Evolutionary conservation across 371 early-diverging fungal genomes (phyloP).

Genomic region (Nematocida minor): DNA sequence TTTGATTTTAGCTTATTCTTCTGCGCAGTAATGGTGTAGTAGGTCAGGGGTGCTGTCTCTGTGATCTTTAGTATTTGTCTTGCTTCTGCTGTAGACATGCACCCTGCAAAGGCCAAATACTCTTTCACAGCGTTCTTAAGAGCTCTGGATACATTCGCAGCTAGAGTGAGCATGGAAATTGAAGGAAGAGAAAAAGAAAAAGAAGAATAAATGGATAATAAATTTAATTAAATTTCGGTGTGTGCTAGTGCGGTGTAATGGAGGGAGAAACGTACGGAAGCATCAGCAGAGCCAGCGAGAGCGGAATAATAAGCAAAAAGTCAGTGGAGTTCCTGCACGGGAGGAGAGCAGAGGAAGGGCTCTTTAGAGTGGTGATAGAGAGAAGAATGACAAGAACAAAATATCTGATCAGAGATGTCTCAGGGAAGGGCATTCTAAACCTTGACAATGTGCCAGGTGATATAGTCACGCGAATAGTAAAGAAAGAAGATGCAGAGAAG

Average conservation of each 20-base stretch:
- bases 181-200: slow-evolving; percentile 1
- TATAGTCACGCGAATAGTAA: neutral
- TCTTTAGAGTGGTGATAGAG: slow-evolving; percentile 10
- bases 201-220: too few species aligned
- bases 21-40: neutral
- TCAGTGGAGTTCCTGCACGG: neutral
- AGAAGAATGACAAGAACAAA: neutral
- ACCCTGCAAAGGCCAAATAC: neutral
- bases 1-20: neutral
- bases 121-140: neutral
- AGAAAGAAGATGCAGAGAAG: neutral
- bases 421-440: slow-evolving; percentile 33
- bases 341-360: neutral
- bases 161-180: slow-evolving; percentile 15
- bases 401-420: slow-evolving; percentile 12
- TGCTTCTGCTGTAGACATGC: neutral
- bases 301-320: neutral
- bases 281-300: slow-evolving; percentile 3
- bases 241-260: slow-evolving; percentile 1
- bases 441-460: neutral
- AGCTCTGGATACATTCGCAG: neutral
- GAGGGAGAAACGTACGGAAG: slow-evolving; percentile 48
- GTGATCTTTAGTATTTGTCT: neutral
- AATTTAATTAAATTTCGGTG: neutral
- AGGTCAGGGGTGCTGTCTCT: neutral